Base-by-base conservation (phyloP, 2,329 filamentous ascomycete genomes). In the Phialemonium atrogriseum region DNA sequence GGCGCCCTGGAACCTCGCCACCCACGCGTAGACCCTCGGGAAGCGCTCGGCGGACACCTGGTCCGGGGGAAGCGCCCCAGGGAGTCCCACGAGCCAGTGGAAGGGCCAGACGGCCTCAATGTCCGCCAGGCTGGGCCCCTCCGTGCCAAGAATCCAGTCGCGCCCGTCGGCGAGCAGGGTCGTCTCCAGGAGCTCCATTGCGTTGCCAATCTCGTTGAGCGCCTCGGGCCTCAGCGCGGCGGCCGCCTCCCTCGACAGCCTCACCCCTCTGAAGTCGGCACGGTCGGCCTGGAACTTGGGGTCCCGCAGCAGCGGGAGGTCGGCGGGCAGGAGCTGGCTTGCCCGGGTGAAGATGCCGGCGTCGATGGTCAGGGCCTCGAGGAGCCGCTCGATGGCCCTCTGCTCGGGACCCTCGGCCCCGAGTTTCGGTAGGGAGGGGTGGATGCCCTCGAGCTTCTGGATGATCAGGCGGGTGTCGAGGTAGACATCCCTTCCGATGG, bases 391-490 rank as follows among this genome's bases (percentile, higher is more conserved):
- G 2, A 77, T 32, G 5, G 66, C 69, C 20, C 50, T 47, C 16
- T 66, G 53, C 7, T 68, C 60, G 3, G 52, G 48, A 18, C 43
- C 39, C 4, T 49, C 48, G 20, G 61, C 50, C 22, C 58, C 56
- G 15, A 61, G 52, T 2, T 47, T 53, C 18, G 51, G 50, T 36
- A 54, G 51, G 3, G 47, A 37, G 1, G 59, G 69, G 48, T 70
- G 73, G 21, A 70, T 56, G 2, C 58, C 44, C 45, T 84, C 76
- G 2, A 86, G 70, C 50, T 76, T 79, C 16, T 54, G 54, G 13
- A 86, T 53, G 44, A 85, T 84, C 14, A 84, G 67, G 3, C 77
- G 72, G 3, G 77, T 77, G 59, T 86, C 81, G 38, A 74, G 60
- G 58, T 84, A 85, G 25, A 86, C 58, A 47, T 83, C 73, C 5